phyloP scores from a whole-genome alignment of 1,284 basidiomycete genomes.

The Wolfiporia cocos region DNA sequence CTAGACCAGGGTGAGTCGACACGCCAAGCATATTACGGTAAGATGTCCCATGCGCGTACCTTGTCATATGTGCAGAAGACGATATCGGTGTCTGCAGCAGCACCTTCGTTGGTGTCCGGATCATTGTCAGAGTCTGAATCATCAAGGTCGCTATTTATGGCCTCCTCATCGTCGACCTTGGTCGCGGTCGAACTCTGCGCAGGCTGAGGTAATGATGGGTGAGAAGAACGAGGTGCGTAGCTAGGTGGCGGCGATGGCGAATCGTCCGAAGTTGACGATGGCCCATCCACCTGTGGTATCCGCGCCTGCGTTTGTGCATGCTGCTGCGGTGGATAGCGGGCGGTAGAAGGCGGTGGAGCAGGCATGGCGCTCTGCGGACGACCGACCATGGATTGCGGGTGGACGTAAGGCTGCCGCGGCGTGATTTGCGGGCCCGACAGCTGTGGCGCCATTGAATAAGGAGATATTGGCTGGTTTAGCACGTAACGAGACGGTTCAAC shows the following conservation, averaged over 20 bases:
- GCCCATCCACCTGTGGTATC: conserved; percentile 66
- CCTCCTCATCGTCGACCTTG: conserved; percentile 59
- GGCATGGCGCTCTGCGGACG: conserved; percentile 10
- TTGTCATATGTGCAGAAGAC: conserved; percentile 99
- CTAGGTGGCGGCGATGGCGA: conserved; percentile 55
- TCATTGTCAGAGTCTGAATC: conserved; percentile 85
- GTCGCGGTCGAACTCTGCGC: conserved; percentile 23
- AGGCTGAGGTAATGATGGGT: conserved; percentile 32
- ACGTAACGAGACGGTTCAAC: too few relatives aligned
- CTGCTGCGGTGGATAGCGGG: conserved; percentile 17
- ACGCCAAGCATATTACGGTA: not conserved
- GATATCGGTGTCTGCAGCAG: conserved; percentile 78
- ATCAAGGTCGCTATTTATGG: conserved; percentile 94
- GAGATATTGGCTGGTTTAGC: too few relatives aligned
- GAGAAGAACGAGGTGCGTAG: conserved; percentile 51
- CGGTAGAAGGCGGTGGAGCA: conserved; percentile 21
- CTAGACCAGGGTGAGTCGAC: conserved; percentile 33
- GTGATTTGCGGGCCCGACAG: conserved; percentile 58
- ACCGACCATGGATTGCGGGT: not conserved
- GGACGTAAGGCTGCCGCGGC: conserved; percentile 34
- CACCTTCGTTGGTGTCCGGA: conserved; percentile 68
- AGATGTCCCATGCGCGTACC: conserved; percentile 38
- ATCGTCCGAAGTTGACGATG: conserved; percentile 49
- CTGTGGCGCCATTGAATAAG: conserved; percentile 53
- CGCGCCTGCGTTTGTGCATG: conserved; percentile 21